Evolutionary conservation across 2,329 filamentous ascomycete species (phyloP).

Genomic region (Cyphellophora europaea): DNA sequence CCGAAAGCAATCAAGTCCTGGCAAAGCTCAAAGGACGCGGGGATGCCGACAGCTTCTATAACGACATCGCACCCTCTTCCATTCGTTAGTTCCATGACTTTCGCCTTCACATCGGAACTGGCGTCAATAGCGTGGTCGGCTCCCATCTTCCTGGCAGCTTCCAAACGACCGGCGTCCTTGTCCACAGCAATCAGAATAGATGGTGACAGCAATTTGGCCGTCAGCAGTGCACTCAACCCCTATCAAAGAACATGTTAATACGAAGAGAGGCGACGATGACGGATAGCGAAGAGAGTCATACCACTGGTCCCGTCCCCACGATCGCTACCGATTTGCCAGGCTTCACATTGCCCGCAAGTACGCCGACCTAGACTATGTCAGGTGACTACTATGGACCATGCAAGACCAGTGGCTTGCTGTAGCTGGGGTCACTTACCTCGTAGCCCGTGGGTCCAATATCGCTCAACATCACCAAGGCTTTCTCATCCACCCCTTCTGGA

Average conservation of each 20-base stretch:
- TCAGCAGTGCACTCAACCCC: conserved; percentile 46
- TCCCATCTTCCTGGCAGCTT: conserved; percentile 39
- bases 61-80: conserved; percentile 47
- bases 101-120: conserved; percentile 22
- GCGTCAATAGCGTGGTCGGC: conserved; percentile 38
- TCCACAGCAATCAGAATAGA: conserved; percentile 44
- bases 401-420: too few species aligned
- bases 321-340: conserved; percentile 45
- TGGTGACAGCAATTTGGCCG: conserved; percentile 46
- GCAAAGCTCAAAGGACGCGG: conserved; percentile 43
- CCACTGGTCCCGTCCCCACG: conserved; percentile 46
- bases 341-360: conserved; percentile 41
- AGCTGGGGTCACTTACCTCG: conserved; percentile 22
- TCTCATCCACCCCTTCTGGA: conserved; percentile 32
- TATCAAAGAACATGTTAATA: not conserved
- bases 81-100: conserved; percentile 37
- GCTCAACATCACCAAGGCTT: conserved; percentile 40
- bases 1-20: conserved; percentile 46
- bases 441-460: conserved; percentile 50
- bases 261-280: not conserved
- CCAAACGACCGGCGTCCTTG: conserved; percentile 37
- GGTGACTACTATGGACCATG: too few species aligned
- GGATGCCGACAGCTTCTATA: conserved; percentile 49
- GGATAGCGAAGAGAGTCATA: not conserved
- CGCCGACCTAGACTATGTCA: too few species aligned